Evolutionary conservation across 1,284 basidiomycete genomes (phyloP).

Genomic region (Ustilago vetiveriae): DNA sequence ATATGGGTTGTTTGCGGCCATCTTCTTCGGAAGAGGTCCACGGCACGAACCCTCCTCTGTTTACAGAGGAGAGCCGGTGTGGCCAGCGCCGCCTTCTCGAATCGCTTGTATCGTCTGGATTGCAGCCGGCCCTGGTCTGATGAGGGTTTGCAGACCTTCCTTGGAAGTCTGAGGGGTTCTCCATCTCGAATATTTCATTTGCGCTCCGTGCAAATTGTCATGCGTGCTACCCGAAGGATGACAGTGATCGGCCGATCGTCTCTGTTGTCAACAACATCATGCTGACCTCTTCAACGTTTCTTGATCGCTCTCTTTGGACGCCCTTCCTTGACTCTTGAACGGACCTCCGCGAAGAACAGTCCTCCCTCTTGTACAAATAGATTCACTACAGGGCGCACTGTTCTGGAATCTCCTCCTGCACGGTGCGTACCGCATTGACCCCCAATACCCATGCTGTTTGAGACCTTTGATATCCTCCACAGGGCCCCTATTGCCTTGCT

Average conservation of each 20-base stretch:
- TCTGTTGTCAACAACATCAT: slow-evolving; percentile 6
- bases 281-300: slow-evolving; percentile 13
- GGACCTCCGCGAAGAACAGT: slow-evolving; percentile 31
- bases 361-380: slow-evolving; percentile 43
- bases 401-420: slow-evolving; percentile 47
- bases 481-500: slow-evolving; percentile 11
- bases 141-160: slow-evolving; percentile 68
- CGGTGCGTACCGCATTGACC: slow-evolving; percentile 52
- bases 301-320: slow-evolving; percentile 5
- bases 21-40: slow-evolving; percentile 58
- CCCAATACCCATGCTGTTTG: slow-evolving; percentile 24
- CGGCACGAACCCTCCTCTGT: slow-evolving; percentile 65
- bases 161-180: slow-evolving; percentile 67
- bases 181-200: background rate
- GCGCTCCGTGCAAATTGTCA: slow-evolving; percentile 8
- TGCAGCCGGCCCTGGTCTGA: slow-evolving; percentile 66
- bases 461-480: slow-evolving; percentile 20
- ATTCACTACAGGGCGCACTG: slow-evolving; percentile 49
- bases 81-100: slow-evolving; percentile 59
- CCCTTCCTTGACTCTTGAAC: slow-evolving; percentile 3
- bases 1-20: slow-evolving; percentile 53
- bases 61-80: slow-evolving; percentile 57
- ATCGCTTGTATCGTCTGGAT: slow-evolving; percentile 66
- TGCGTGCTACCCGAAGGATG: slow-evolving; percentile 5
- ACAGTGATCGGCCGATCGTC: too few relatives aligned